Percentiles rank a stretch among this genome's conserved stretches.
phyloP scores from a whole-genome alignment of 805 yeast species.

The Kluyveromyces siamensis region DNA sequence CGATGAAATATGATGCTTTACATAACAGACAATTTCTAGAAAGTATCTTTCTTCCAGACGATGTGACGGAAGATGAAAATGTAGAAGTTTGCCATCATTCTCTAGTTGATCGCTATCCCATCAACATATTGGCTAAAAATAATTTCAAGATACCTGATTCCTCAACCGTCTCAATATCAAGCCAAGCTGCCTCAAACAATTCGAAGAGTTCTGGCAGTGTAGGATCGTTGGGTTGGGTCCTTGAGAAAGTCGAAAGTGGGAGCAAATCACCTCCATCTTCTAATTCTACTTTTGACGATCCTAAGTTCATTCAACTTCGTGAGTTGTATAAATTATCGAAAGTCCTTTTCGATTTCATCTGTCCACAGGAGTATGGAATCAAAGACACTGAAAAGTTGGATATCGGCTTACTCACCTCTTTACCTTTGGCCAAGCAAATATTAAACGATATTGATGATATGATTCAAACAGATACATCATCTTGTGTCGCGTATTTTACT shows the following conservation, averaged over 20 bases:
- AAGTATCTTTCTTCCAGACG: slow-evolving; percentile 65
- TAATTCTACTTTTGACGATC: slow-evolving; percentile 57
- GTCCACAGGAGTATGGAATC: slow-evolving; percentile 98
- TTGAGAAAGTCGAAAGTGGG: slow-evolving; percentile 33
- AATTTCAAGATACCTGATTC: slow-evolving; percentile 52
- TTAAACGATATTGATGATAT: slow-evolving; percentile 71
- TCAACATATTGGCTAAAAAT: slow-evolving; percentile 66
- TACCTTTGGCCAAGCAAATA: slow-evolving; percentile 88
- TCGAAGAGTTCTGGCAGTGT: slow-evolving; percentile 29
- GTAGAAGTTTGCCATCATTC: slow-evolving; percentile 29
- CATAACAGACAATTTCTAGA: slow-evolving; percentile 88
- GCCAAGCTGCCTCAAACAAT: slow-evolving; percentile 9
- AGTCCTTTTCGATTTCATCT: slow-evolving; percentile 90
- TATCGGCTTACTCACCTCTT: slow-evolving; percentile 86
- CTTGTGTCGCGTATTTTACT: slow-evolving; percentile 84
- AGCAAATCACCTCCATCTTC: slow-evolving; percentile 17
- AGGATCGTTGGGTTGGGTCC: slow-evolving; percentile 69
- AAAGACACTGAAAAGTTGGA: slow-evolving; percentile 92
- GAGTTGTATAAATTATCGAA: slow-evolving; percentile 86
- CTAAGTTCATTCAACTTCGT: slow-evolving; percentile 68
- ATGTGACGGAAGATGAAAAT: slow-evolving; percentile 28
- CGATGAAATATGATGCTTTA: slow-evolving; percentile 96
- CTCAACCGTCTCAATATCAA: slow-evolving; percentile 8
- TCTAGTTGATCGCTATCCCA: slow-evolving; percentile 64
- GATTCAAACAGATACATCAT: slow-evolving; percentile 71